Evolutionary conservation across 2,329 filamentous ascomycete species (phyloP), one percentile per base, ranked within the genome.

Genomic region (Fusarium nurragi): DNA sequence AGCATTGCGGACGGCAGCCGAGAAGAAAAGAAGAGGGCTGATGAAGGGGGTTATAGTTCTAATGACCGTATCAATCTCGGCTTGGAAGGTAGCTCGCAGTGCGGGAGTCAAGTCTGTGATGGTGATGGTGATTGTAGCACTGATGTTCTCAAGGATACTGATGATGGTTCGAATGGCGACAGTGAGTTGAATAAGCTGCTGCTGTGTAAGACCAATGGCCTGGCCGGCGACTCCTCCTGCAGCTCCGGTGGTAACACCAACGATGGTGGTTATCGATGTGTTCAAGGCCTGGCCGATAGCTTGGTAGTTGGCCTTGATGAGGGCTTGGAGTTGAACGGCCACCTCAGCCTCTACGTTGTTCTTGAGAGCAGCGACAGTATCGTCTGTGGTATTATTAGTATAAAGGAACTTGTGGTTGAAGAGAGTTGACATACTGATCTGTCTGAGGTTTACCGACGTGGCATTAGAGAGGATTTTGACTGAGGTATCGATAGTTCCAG

Each of bases 161-260:
- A 59, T 52, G 7, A 34, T 2, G 0, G 4, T 0, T 9, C 4
- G 2, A 4, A 66, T 6, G 16, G 53, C 16, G 1, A 16, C 22
- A 6, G 39, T 40, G 19, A 67, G 60, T 2, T 37, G 7, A 2
- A 5, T 3, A n/a, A 67, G 40, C 14, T 67, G 54, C 10, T 34
- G 9, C 19, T 30, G 10, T 2, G 51, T 50, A 10, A 67, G 18
- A 6, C 43, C 47, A 13, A 40, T 6, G 1, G 43, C 60, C 22
- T 43, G 37, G 1, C 1, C 39, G 0, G 3, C 40, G 4, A 67
- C 30, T 11, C 59, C 65, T 16, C 64, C 64, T 8, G 11, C 47
- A 19, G 64, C 40, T 4, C 50, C 64, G 1, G 47, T 65, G 10
- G 64, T 67, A 25, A 65, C 59, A 3, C 18, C 13, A 18, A 51